Evolutionary conservation across 208 protist genomes (phyloP), one percentile per base, ranked within the genome.

Genomic region (Trypanosoma congolense): DNA sequence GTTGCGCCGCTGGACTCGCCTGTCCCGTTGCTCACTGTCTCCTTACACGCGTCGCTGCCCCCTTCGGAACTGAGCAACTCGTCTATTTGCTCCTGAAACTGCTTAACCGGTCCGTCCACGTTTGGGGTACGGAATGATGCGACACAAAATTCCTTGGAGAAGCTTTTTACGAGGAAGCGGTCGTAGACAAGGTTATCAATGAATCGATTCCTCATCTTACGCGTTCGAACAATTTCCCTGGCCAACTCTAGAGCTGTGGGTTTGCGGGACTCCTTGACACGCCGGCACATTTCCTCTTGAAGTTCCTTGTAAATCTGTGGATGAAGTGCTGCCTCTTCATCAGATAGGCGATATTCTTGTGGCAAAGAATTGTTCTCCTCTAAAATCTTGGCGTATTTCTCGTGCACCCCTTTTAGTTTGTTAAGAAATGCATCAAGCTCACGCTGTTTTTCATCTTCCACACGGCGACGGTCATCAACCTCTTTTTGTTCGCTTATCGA

Each of bases 401-500:
- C 49, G 38, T 92, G 83, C 22, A 97, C 26, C 36, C 49, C 61
- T 21, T 71, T 49, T 22, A 97, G 28, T 45, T 85, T 80, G 24
- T 35, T 61, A 2, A 90, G 44, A 43, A 93, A 84, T 8, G 29
- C n/a, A 30, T 90, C 53, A 49, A 97, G 90, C 44, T 87, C 83
- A 26, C 48, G 44, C 46, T 97, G 79, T 49, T 87, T 84, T 12
- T 51, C 80, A 1, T 75, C 74, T 41, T 75, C 65, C 0, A 53
- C 67, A 12, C 53, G 43, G 43, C 87, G 85, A n/a, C 65, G 55
- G 51, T 98, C 95, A 40, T 91, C 82, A 19, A 86, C 90, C 41
- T 95, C 90, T 70, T 97, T 97, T 48, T 93, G 86, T 67, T 98
- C 87, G 64, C 97, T 76, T 36, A 98, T 90, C 4, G 83, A 90